Percentiles rank a stretch among this genome's conserved stretches.
Evolutionary conservation across 2,329 filamentous ascomycete species (phyloP).

Genomic region (Diaporthe aspalathi): DNA sequence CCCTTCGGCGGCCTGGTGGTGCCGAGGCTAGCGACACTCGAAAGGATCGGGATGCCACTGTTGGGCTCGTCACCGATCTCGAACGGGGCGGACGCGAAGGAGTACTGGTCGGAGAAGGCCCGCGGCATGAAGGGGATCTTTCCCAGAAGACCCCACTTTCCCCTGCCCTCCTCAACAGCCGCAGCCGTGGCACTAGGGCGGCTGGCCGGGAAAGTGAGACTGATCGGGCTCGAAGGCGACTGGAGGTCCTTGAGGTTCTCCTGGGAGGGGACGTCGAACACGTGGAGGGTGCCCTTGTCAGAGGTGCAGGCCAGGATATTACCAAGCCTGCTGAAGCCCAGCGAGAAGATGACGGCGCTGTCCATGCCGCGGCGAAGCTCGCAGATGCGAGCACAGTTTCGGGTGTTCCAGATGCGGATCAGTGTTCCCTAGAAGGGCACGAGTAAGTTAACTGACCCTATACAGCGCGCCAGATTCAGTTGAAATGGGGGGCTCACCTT

Average conservation of each 20-base stretch:
- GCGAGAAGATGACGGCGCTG: conserved; percentile 84
- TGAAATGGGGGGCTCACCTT: conserved; percentile 58
- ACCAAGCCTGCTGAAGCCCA: conserved; percentile 87
- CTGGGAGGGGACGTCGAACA: conserved; percentile 84
- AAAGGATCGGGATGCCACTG: conserved; percentile 54
- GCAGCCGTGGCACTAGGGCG: conserved; percentile 41
- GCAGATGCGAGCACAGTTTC: conserved; percentile 81
- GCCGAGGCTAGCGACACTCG: conserved; percentile 59
- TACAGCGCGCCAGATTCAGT: background rate
- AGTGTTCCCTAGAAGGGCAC: conserved; percentile 75
- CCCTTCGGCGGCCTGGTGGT: conserved; percentile 79
- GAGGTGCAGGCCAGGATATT: conserved; percentile 89
- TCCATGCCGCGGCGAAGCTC: conserved; percentile 93
- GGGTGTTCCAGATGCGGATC: conserved; percentile 85
- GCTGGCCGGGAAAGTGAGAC: conserved; percentile 39
- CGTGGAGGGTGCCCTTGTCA: conserved; percentile 94
- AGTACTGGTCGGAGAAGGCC: conserved; percentile 90
- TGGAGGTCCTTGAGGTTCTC: conserved; percentile 51
- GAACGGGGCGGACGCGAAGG: conserved; percentile 83
- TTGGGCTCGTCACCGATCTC: conserved; percentile 81
- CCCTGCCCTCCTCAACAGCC: conserved; percentile 55
- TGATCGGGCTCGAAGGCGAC: conserved; percentile 36
- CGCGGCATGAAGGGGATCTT: conserved; percentile 87
- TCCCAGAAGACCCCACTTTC: conserved; percentile 88
- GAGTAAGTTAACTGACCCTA: background rate